These are phyloP conservation scores for Backusella sp. DNA, from an alignment of 192 early-diverging fungal genomes.

Conservation along the genomic window DNA sequence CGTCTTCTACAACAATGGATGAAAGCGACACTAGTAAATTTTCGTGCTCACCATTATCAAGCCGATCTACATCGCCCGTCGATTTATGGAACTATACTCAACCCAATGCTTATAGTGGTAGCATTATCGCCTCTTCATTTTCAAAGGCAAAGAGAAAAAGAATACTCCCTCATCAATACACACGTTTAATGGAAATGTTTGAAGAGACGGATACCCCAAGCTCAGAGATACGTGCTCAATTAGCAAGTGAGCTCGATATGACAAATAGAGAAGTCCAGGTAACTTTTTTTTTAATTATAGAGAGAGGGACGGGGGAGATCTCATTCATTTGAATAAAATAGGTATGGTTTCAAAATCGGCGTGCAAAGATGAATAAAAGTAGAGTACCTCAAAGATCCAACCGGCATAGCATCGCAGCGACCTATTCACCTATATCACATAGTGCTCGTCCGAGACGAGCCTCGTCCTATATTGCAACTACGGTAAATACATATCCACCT, in stretches of 20 bases:
- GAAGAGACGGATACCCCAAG: conserved; percentile 73
- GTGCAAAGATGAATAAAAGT: conserved; percentile 72
- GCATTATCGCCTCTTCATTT: not conserved
- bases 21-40: not conserved
- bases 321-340: conserved; percentile 12
- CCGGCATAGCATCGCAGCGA: not conserved
- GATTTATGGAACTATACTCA: not conserved
- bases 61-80: not conserved
- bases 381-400: not conserved
- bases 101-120: not conserved
- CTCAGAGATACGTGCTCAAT: conserved; percentile 67
- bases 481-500: not conserved
- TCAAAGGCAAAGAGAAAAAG: conserved; percentile 73
- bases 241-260: conserved; percentile 73
- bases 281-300: not conserved
- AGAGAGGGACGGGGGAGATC: not conserved
- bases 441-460: not conserved
- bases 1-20: not conserved
- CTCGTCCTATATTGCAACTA: not conserved
- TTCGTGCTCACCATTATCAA: not conserved
- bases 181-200: conserved; percentile 66
- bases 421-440: not conserved
- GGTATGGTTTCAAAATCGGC: conserved; percentile 86
- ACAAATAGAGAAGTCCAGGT: conserved; percentile 79
- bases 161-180: conserved; percentile 70